Base-by-base conservation (phyloP, 805 yeast species). In the Myxozyma geophila region DNA sequence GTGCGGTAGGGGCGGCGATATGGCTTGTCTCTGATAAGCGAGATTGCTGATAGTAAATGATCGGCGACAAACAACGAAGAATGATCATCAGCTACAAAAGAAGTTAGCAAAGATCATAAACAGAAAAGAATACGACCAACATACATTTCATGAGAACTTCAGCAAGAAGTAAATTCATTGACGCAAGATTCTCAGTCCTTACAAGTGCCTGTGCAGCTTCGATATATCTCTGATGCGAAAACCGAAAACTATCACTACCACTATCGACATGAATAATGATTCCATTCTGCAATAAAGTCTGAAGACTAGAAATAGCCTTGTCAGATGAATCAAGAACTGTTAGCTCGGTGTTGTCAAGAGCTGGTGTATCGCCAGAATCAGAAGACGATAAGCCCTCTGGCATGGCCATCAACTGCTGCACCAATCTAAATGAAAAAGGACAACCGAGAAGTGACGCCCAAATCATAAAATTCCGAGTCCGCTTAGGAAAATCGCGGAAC, bases 361-460 rank as follows among this genome's bases (percentile, higher is more conserved):
- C 63, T 10, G 61, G 21, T 7, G n/a, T 23, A 12, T 63, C 67
- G 47, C 19, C 47, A 1, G 67, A 58, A 40, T 66, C 69, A 17
- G 61, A 58, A 15, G 68, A 60, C 39, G 69, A 65, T 36, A 58
- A 17, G 1, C 54, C 63, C 10, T 54, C 64, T 4, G 62, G 62
- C 53, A 54, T 41, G 1, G 41, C 15, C 65, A 62, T 62, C 21
- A 63, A 50, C 33, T 15, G 21, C 43, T 56, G 62, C 47, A 67
- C 69, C 21, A 66, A 33, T 3, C 54, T 36, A 47, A 66, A 67
- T 17, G 69, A 57, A 56, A 67, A 67, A 5, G 70, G 60, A 7
- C 58, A 37, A 7, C 67, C 70, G 15, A 63, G 54, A 12, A 67
- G 54, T 19, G 66, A 58, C 5, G 70, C 70, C 70, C 70, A 67